Conservation (phyloP, 805 yeast genomes). For the Maudiozyma saulgeensis region DNA sequence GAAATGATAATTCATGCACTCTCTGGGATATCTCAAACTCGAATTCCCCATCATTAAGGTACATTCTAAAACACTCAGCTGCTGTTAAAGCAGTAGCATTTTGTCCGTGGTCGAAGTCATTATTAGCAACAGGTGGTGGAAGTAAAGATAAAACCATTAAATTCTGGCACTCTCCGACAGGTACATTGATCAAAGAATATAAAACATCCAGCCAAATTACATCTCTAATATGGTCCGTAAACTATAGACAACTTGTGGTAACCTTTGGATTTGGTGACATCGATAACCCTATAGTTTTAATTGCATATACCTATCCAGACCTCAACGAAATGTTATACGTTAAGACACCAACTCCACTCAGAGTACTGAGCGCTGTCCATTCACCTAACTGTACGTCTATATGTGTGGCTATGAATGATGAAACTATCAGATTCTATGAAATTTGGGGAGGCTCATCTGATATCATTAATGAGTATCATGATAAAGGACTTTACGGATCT, state of each 20-base stretch:
- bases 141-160: conserved; percentile 67
- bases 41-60: conserved; percentile 35
- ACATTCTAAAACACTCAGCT: conserved; percentile 57
- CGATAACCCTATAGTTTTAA: conserved; percentile 41
- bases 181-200: conserved; percentile 52
- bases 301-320: conserved; percentile 60
- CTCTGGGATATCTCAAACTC: conserved; percentile 56
- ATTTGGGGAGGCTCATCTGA: conserved; percentile 47
- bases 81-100: conserved; percentile 86
- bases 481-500: conserved; percentile 44
- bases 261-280: conserved; percentile 73
- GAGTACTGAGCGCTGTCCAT: conserved; percentile 56
- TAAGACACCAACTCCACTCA: conserved; percentile 38
- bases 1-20: conserved; percentile 72
- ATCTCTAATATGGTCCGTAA: conserved; percentile 64
- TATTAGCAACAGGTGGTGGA: conserved; percentile 89
- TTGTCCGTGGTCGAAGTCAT: conserved; percentile 80
- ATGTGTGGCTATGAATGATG: conserved; percentile 72
- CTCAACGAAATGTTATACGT: conserved; percentile 42
- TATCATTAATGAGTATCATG: conserved; percentile 32
- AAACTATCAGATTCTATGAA: conserved; percentile 63
- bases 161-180: conserved; percentile 80
- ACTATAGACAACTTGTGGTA: conserved; percentile 55
- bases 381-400: conserved; percentile 57
- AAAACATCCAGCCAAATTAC: conserved; percentile 70